Percentiles rank a stretch among this genome's conserved stretches.
Conservation (phyloP, 2,329 filamentous ascomycete genomes). For the Magnaporthiopsis incrustans region DNA sequence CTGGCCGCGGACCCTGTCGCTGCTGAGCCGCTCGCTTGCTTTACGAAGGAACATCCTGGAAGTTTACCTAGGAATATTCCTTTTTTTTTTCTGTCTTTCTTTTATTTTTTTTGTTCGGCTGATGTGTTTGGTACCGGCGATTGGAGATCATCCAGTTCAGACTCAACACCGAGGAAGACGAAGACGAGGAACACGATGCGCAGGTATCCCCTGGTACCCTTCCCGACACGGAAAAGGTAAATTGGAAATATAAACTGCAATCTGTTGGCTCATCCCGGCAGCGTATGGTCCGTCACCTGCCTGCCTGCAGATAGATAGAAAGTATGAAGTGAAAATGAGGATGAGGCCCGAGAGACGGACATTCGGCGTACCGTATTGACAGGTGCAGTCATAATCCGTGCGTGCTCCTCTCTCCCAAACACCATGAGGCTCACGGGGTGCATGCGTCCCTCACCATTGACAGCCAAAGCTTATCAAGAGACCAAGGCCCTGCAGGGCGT, state of each 20-base stretch:
- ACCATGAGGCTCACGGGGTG: background rate
- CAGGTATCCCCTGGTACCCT: too few species aligned
- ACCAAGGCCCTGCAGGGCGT: background rate
- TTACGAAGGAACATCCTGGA: too few species aligned
- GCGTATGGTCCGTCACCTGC: background rate
- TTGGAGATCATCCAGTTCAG: background rate
- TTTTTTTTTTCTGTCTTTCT: background rate
- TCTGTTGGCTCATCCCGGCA: background rate
- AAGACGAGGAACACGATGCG: background rate
- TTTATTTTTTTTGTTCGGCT: background rate
- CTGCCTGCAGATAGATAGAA: background rate
- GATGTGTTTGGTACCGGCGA: background rate
- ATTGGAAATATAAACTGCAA: too few species aligned
- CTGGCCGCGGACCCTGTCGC: too few species aligned
- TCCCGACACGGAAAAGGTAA: background rate
- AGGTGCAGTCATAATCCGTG: background rate
- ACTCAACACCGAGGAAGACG: background rate
- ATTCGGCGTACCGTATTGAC: background rate
- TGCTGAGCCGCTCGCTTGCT: too few species aligned
- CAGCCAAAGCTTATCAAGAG: background rate
- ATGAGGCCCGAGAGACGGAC: too few species aligned
- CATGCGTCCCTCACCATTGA: conserved; percentile 38
- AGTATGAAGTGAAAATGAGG: background rate
- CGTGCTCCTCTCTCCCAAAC: background rate
- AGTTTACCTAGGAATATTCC: too few species aligned